Evolutionary conservation across 495 filamentous ascomycete genomes (phyloP).

Genomic region (Ramalina intermedia): DNA sequence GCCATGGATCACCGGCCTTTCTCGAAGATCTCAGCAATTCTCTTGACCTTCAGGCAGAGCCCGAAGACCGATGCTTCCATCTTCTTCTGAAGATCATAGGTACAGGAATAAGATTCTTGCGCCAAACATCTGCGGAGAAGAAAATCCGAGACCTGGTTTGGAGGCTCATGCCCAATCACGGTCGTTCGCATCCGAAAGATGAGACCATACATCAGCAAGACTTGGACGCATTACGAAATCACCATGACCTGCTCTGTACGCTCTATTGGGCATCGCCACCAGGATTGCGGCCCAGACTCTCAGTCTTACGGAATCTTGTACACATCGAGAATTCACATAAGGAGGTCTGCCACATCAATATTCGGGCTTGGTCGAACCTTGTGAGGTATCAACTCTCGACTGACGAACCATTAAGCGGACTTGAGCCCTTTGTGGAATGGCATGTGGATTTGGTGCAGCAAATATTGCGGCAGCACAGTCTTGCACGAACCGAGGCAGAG

Average conservation of each 20-base stretch:
- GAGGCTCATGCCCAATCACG: slow-evolving; percentile 77
- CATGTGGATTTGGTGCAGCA: slow-evolving; percentile 41
- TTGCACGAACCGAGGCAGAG: slow-evolving; percentile 48
- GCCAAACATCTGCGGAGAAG: slow-evolving; percentile 43
- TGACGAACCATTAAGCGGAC: slow-evolving; percentile 32
- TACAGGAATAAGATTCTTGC: slow-evolving; percentile 48
- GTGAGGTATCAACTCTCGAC: slow-evolving; percentile 58
- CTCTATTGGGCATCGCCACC: slow-evolving; percentile 76
- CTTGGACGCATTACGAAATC: slow-evolving; percentile 77
- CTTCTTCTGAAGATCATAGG: slow-evolving; percentile 81
- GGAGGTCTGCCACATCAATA: slow-evolving; percentile 70
- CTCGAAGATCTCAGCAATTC: slow-evolving; percentile 53
- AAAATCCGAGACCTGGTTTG: slow-evolving; percentile 64
- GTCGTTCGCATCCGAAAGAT: slow-evolving; percentile 75
- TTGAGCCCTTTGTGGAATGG: slow-evolving; percentile 56
- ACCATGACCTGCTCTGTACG: slow-evolving; percentile 82
- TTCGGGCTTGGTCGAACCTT: slow-evolving; percentile 70
- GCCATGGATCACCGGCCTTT: slow-evolving; percentile 60
- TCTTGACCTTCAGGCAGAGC: slow-evolving; percentile 44
- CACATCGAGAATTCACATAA: slow-evolving; percentile 63
- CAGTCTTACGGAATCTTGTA: slow-evolving; percentile 66
- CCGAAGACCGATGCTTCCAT: slow-evolving; percentile 77
- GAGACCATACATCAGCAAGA: slow-evolving; percentile 56
- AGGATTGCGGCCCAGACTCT: slow-evolving; percentile 50
- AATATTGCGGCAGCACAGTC: slow-evolving; percentile 41